A percentile compares a stretch with the other conserved stretches of the same genome.
Conservation (phyloP, 228 moss, liverwort and hornwort species). For the Sphagnum magellanicum region DNA sequence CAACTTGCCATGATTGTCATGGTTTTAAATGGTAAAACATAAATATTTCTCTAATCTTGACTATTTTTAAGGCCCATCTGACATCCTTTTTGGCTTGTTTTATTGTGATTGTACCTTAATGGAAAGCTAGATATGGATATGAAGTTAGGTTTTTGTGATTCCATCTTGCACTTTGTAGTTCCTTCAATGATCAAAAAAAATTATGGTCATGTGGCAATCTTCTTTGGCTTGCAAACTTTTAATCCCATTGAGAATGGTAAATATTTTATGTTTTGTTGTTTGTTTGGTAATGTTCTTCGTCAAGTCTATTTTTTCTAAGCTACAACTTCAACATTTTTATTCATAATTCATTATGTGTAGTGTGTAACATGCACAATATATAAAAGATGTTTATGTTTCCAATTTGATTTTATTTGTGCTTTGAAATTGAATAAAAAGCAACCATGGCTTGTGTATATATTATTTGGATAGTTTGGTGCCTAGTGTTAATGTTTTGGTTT, state of each 20-base stretch:
- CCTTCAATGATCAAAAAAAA: no score
- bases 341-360: no score
- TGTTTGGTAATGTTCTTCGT: background rate
- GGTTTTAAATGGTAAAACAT: no score
- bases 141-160: no score
- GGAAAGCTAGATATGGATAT: no score
- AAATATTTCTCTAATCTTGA: no score
- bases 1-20: no score
- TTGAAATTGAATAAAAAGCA: background rate
- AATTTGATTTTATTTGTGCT: background rate
- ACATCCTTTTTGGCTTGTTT: no score
- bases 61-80: no score
- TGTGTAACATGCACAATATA: no score
- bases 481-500: background rate
- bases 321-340: background rate
- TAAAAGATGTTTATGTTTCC: background rate
- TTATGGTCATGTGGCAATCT: background rate
- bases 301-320: background rate
- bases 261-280: background rate
- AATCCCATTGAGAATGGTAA: background rate
- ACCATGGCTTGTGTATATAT: background rate
- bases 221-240: background rate
- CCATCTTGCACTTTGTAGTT: no score
- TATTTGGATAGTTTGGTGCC: background rate
- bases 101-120: no score